Evolutionary conservation across 2,329 filamentous ascomycete genomes (phyloP).

Genomic region (Metarhizium anisopliae): DNA sequence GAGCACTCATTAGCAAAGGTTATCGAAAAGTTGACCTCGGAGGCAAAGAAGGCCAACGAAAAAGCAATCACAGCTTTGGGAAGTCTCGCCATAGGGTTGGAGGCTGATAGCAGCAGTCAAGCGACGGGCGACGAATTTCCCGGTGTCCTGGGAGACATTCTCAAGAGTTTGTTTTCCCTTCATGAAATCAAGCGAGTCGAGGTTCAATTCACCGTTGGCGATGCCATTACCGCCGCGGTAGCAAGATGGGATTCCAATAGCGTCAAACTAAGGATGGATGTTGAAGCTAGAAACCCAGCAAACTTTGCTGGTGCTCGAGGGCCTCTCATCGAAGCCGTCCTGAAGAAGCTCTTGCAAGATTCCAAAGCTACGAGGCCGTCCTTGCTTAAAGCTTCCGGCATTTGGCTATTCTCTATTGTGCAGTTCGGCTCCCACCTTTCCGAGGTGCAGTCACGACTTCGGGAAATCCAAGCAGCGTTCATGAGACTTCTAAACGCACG

Average conservation of each 20-base stretch:
- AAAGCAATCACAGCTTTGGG: conserved; percentile 75
- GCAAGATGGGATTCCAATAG: conserved; percentile 78
- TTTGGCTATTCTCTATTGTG: conserved; percentile 88
- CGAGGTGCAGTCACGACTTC: conserved; percentile 64
- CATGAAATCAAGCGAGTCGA: conserved; percentile 82
- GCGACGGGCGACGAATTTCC: conserved; percentile 14
- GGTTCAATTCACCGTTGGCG: conserved; percentile 82
- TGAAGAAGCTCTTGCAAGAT: conserved; percentile 67
- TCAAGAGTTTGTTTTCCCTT: conserved; percentile 62
- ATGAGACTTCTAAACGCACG: conserved; percentile 78
- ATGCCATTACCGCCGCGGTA: conserved; percentile 71
- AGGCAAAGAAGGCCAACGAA: conserved; percentile 74
- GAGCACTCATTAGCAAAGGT: conserved; percentile 32
- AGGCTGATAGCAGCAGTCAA: conserved; percentile 13
- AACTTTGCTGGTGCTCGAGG: conserved; percentile 30
- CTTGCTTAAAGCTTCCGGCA: conserved; percentile 81
- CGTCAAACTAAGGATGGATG: conserved; percentile 65
- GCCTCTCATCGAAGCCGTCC: conserved; percentile 39
- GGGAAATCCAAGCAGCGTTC: conserved; percentile 78
- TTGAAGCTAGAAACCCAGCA: conserved; percentile 42
- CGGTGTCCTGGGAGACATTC: conserved; percentile 42
- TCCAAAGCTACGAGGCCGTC: conserved; percentile 82
- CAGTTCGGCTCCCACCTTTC: conserved; percentile 79
- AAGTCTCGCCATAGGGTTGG: conserved; percentile 58
- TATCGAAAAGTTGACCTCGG: conserved; percentile 52